Evolutionary conservation across 2,329 filamentous ascomycete species (phyloP), one percentile per base, ranked within the genome.

Genomic region (Neonectria ditissima): DNA sequence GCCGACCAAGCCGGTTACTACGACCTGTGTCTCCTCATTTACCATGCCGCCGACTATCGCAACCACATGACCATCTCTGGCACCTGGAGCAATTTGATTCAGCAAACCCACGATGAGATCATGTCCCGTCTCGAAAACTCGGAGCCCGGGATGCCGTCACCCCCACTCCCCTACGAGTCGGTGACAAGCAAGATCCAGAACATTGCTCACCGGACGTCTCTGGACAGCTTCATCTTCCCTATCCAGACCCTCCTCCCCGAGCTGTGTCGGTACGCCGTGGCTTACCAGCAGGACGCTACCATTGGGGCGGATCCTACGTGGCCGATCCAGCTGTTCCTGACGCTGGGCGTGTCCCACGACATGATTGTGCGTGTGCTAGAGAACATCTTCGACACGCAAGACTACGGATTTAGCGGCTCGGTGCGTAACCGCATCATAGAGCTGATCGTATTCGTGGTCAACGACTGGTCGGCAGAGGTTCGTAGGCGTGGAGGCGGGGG

Each of bases 1-100:
- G 93, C 94, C 59, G 94, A 97, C 75, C 91, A 93, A 74, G 96
- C 93, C 2, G 91, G 89, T 53, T 99, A 99, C 83, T 95, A 94
- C 80, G 96, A 98, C 76, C 87, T 99, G 54, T 97, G 93, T 76
- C 87, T 99, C 9, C 85, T 95, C 63, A 97, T 99, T 74, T 98
- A 94, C 82, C 91, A 97, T 77, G 88, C 91, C 1, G 95, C 95
- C 48, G 94, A 98, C 78, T 93, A 97, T 82, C 91, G 95, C 72
- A 97, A 95, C 73, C 86, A 93, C 2, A 89, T 92, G 44, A 92
- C 96, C 66, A 96, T 99, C 72, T 86, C 87, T 58, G 85, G 90
- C 43, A 97, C 93, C 4, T 99, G 96, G 96, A 86, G 89, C 74
- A 90, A 91, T 71, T 84, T 97, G 20, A 89, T 99, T 65, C 86